Evolutionary conservation across 164 flowering plant species (phyloP).

Genomic region (Stephania japonica): DNA sequence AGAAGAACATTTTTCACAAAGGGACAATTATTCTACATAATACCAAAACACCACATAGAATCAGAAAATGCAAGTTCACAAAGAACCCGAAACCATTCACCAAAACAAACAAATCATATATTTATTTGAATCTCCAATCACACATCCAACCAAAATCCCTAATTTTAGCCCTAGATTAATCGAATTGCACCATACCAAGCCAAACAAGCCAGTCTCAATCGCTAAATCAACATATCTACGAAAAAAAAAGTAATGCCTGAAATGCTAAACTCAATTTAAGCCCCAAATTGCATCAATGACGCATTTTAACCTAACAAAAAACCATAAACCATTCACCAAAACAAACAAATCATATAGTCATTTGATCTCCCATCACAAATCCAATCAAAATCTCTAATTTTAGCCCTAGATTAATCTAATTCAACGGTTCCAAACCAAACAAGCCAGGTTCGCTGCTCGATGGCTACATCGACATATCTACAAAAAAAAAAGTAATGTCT

Average conservation of each 20-base stretch:
- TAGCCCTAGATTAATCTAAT: no score
- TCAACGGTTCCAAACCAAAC: no score
- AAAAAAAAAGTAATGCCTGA: neutral
- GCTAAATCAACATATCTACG: neutral
- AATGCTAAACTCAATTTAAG: neutral
- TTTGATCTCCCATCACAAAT: no score
- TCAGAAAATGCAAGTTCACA: neutral
- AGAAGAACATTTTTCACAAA: constrained; percentile 53
- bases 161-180: neutral
- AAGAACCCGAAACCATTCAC: neutral
- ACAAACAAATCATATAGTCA: no score
- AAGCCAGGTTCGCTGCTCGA: no score
- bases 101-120: neutral
- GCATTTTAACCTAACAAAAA: neutral
- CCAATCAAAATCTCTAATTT: no score
- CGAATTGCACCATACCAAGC: neutral
- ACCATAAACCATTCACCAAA: no score
- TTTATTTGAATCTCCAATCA: neutral
- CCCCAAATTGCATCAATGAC: neutral
- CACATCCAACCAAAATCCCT: neutral
- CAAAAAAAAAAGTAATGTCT: no score
- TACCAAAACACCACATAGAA: neutral
- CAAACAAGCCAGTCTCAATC: neutral
- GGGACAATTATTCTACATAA: constrained; percentile 42
- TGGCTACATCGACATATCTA: no score